A percentile compares a stretch with the other conserved stretches of the same genome.
phyloP scores from a whole-genome alignment of 495 filamentous ascomycete species.

The Aspergillus hancockii region DNA sequence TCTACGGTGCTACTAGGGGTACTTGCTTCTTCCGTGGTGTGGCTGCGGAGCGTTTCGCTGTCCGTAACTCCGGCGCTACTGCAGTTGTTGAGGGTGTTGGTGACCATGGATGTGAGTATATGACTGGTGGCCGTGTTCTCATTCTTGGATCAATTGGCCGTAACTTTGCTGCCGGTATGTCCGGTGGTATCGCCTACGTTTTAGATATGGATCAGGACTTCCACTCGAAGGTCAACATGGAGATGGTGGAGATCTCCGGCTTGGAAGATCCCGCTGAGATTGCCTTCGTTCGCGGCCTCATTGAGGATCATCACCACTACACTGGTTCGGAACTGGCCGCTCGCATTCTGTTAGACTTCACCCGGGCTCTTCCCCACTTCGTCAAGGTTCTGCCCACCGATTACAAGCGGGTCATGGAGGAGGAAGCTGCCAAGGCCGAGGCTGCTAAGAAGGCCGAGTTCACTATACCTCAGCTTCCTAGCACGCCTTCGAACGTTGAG shows the following conservation, averaged over 20 bases:
- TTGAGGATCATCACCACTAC: conserved; percentile 99
- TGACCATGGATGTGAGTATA: conserved; percentile 99
- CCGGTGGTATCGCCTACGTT: conserved; percentile 96
- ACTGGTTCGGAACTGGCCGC: conserved; percentile 97
- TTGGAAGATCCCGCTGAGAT: conserved; percentile 91
- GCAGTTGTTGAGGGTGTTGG: conserved; percentile 97
- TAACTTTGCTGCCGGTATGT: conserved; percentile 99
- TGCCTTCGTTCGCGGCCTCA: conserved; percentile 87
- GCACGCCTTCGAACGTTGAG: conserved; percentile 51
- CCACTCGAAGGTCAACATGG: conserved; percentile 90
- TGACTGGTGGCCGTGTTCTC: conserved; percentile 95
- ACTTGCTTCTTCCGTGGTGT: conserved; percentile 98
- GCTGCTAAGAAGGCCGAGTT: conserved; percentile 84
- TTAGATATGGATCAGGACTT: conserved; percentile 93
- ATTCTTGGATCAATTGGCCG: conserved; percentile 92
- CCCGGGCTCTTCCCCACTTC: conserved; percentile 85
- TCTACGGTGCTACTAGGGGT: conserved; percentile 93
- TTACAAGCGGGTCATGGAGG: conserved; percentile 91
- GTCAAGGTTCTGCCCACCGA: conserved; percentile 94
- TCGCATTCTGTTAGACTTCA: conserved; percentile 96
- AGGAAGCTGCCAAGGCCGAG: conserved; percentile 82
- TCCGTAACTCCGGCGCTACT: conserved; percentile 95
- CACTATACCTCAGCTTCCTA: conserved; percentile 75
- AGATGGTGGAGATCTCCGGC: conserved; percentile 94
- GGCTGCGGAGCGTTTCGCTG: conserved; percentile 95